Evolutionary conservation across 208 protist genomes (phyloP).

Genomic region (Giardia duodenalis): DNA sequence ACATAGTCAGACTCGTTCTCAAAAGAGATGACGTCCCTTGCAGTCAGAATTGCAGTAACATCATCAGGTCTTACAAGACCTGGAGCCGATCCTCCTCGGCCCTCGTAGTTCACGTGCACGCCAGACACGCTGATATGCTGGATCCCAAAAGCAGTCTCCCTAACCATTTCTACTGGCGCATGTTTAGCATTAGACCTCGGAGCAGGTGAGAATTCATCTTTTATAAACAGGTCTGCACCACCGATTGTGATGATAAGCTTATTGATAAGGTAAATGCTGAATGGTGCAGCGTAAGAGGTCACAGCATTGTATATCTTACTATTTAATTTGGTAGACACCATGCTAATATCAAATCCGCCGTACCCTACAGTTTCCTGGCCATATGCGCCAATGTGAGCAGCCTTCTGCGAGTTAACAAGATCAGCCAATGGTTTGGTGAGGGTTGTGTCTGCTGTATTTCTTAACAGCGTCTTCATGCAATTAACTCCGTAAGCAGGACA

Average conservation of each 20-base stretch:
- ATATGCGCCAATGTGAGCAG: too few relatives aligned
- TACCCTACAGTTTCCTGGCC: background rate
- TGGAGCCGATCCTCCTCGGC: background rate
- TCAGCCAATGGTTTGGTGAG: background rate
- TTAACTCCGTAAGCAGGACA: background rate
- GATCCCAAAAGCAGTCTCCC: background rate
- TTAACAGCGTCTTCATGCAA: background rate
- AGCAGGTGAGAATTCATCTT: background rate
- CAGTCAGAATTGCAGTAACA: background rate
- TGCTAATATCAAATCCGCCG: background rate
- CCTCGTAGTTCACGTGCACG: background rate
- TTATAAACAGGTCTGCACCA: background rate
- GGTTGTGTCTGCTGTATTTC: background rate
- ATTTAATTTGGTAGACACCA: background rate
- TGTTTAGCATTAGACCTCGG: background rate
- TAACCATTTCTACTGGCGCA: too few relatives aligned
- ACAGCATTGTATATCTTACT: background rate
- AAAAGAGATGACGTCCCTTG: background rate
- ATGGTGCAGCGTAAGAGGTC: background rate
- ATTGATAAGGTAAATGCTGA: background rate
- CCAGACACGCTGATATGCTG: too few relatives aligned
- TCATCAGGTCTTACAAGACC: background rate
- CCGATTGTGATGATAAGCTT: background rate
- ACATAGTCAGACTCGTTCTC: background rate
- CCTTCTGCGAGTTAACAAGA: background rate